Base-by-base conservation (phyloP, 148 eudicot species). In the Heliamphora exappendiculata region DNA sequence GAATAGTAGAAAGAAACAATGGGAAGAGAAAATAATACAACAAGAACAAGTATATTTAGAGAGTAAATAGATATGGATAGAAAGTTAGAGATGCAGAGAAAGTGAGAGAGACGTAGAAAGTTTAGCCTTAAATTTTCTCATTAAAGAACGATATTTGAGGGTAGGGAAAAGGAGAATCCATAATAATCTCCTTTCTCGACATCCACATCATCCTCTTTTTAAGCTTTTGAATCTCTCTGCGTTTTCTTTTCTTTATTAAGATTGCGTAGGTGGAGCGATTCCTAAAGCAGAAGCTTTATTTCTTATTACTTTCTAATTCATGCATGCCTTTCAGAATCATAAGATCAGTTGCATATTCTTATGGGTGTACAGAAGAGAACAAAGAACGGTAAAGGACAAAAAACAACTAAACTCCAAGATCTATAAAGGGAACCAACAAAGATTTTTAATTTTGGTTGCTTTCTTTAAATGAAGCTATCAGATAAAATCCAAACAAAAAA, bases 361-460 rank as follows among this genome's bases (percentile, higher is more conserved):
- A 69, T 57, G 45, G 65, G 34, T 49, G 70, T 39, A 78, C 78
- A 82, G 63, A 81, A 51, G 78, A 80, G 47, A 89, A 86, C 87
- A 87, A 85, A 72, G 33, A 77, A 31, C 78, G 81, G 77, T 55
- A 86, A 68, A 84, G 68, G 89, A 88, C 91, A 87, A 89, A 86
- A 88, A 11, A 81, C 68, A 84, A 84, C 84, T 79, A 82, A 83
- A 85, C 77, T 84, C 85, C 84, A 86, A 85, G 45, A 76, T 73
- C 57, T 71, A 69, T 47, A 67, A 13, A 66, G 59, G 81, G 28
- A 74, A 76, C 84, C 33, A 87, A 78, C 78, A 78, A 83, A 84
- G 57, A 54, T 14, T 26, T 50, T 54, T 80, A 51, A 54, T 14
- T 26, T 50, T 54, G 78, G 76, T 36, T 77, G 63, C 69, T 70